Percentiles rank a stretch among this genome's conserved stretches.
These are phyloP conservation scores for Pseudozyma hubeiensis DNA, from an alignment of 1,284 basidiomycete genomes.

Conservation along the genomic window DNA sequence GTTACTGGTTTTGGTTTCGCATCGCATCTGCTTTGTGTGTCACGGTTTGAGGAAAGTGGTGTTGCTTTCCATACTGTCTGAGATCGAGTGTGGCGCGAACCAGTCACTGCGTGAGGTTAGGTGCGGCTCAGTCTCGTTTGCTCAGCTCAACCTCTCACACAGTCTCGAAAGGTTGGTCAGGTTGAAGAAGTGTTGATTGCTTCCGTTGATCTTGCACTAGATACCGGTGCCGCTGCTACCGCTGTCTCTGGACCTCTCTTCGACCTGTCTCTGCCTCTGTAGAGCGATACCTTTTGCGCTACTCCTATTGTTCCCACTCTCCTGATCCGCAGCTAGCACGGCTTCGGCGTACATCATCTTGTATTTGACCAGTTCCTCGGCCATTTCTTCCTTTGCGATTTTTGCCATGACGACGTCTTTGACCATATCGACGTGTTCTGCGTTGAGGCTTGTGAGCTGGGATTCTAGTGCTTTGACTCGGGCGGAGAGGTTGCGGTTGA, in stretches of 20 bases:
- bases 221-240: conserved; percentile 1
- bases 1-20: background rate
- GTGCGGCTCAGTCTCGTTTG: too few species aligned
- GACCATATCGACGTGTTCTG: conserved; percentile 66
- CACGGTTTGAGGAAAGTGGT: too few species aligned
- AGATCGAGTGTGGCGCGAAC: too few species aligned
- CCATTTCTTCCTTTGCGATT: conserved; percentile 67
- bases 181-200: too few species aligned
- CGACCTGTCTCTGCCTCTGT: background rate
- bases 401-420: conserved; percentile 65
- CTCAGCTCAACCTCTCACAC: too few species aligned
- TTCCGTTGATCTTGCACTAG: too few species aligned
- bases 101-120: too few species aligned
- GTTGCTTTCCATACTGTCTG: too few species aligned
- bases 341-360: conserved; percentile 66
- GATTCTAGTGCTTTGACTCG: conserved; percentile 63
- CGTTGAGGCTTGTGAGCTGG: conserved; percentile 54
- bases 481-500: conserved; percentile 63
- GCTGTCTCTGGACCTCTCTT: conserved; percentile 11
- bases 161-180: too few species aligned
- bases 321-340: conserved; percentile 47
- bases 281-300: conserved; percentile 12
- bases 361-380: conserved; percentile 64
- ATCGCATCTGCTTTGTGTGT: background rate
- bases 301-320: conserved; percentile 32